Conservation (phyloP, 116 monocot species). For the Posidonia oceanica region DNA sequence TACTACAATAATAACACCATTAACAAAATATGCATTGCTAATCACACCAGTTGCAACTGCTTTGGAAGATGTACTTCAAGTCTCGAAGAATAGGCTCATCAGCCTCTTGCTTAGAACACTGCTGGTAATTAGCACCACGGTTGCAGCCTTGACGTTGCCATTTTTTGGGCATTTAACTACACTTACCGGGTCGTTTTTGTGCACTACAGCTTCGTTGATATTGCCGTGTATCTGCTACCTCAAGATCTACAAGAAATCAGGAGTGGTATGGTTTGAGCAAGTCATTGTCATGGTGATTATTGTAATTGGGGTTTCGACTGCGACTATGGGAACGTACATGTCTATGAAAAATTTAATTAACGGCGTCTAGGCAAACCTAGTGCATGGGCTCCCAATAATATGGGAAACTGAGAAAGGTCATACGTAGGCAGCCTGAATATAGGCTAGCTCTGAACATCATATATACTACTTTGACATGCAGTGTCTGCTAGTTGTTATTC, state of each 20-base stretch:
- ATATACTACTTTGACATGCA: too few species aligned
- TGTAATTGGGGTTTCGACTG: conserved; percentile 34
- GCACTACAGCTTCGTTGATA: conserved; percentile 47
- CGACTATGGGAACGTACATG: conserved; percentile 42
- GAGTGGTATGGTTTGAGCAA: conserved; percentile 15
- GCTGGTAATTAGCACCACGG: conserved; percentile 48
- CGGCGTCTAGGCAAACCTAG: not conserved
- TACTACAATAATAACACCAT: conserved; percentile 65
- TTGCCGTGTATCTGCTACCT: conserved; percentile 73
- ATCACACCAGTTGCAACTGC: conserved; percentile 50
- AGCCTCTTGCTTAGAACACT: conserved; percentile 32
- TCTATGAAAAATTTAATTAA: conserved; percentile 38
- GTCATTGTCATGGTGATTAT: conserved; percentile 26
- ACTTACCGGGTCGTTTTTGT: conserved; percentile 60
- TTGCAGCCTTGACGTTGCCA: conserved; percentile 44
- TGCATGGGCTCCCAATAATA: too few species aligned
- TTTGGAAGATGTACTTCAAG: conserved; percentile 40
- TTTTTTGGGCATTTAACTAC: conserved; percentile 57
- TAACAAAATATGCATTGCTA: conserved; percentile 64
- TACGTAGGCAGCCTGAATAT: too few species aligned
- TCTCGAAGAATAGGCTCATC: conserved; percentile 15
- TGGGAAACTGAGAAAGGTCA: too few species aligned
- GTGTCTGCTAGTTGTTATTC: too few species aligned
- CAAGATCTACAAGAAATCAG: conserved; percentile 34
- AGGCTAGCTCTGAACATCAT: too few species aligned